Base-by-base conservation (phyloP, 305 asterid species). In the Andrographis paniculata region DNA sequence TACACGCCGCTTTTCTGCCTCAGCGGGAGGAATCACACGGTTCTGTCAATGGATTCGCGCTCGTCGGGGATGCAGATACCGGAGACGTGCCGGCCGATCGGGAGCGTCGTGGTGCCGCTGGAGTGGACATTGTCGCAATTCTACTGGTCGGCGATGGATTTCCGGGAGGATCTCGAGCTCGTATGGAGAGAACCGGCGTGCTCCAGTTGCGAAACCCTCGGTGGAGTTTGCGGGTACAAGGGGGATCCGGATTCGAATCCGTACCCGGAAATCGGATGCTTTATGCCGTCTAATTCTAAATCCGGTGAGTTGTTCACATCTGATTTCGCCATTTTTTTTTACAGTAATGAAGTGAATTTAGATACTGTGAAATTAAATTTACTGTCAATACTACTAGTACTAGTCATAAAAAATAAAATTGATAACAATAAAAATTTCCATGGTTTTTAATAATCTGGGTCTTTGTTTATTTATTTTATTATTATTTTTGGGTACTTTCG, bases 151-250 rank as follows among this genome's bases (percentile, higher is more conserved):
- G 17, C 77, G 40, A 52, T 62, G 69, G 71, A 56, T 53, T 37
- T 65, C 55, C 41, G 20, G 42, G 75, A 55, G 53, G 78, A 76
- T 63, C 58, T 84, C 9, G 60, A 57, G 73, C 67, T 84, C 54
- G 56, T 30, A 1, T 84, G 93, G 93, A 35, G 22, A 3, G 59
- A 47, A n/a, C 93, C 95, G 0, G 37, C 17, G 13, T 84, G 95
- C 62, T 28, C 50, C 39, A 19, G 20, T 14, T 84, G 95, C 45
- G 93, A 69, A 2, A 61, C 14, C 17, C 36, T 38, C 20, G 80
- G 82, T 0, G 61, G 79, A 28, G 11, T 58, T 48, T 84, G 95
- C 64, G 80, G 91, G 54, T 66, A 45, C 40, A 53, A 58, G 13
- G 61, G 37, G 9, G 71, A 53, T 45, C 14, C 66, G 40, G 74